Percentiles rank a stretch among this genome's conserved stretches.
Conservation (phyloP, 352 stramenopile genomes). For the Phytophthora lateralis region DNA sequence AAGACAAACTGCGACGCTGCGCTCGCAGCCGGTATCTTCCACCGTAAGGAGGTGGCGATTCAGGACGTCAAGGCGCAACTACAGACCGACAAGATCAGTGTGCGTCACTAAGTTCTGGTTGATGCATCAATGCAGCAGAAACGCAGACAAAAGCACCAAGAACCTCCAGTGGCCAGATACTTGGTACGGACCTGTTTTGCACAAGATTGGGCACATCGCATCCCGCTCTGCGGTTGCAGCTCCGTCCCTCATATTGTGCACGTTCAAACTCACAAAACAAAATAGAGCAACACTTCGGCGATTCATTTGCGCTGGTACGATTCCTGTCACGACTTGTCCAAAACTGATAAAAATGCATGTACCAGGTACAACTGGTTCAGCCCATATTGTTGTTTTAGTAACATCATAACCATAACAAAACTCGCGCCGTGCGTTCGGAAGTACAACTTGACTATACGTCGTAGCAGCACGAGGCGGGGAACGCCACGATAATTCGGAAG, state of each 20-base stretch:
- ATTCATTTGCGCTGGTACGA: neutral
- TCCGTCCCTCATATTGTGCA: conserved; percentile 20
- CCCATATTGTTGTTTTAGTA: too few relatives aligned
- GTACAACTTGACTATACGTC: too few relatives aligned
- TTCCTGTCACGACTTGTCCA: too few relatives aligned
- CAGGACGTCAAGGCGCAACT: conserved; percentile 94
- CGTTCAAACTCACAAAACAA: conserved; percentile 18
- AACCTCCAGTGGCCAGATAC: conserved; percentile 3
- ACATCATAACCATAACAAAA: too few relatives aligned
- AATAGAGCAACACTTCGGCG: conserved; percentile 30
- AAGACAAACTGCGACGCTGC: conserved; percentile 93
- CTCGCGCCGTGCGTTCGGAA: too few relatives aligned
- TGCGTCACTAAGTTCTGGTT: conserved; percentile 51
- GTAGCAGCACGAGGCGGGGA: too few relatives aligned
- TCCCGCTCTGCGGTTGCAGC: conserved; percentile 5
- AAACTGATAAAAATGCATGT: too few relatives aligned
- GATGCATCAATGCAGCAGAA: conserved; percentile 15
- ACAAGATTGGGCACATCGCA: conserved; percentile 7
- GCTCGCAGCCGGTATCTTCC: conserved; percentile 98
- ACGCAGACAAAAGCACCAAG: conserved; percentile 1
- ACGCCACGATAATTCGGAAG: too few relatives aligned
- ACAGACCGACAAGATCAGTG: conserved; percentile 65
- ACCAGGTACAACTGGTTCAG: too few relatives aligned
- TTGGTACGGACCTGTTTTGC: conserved; percentile 1
- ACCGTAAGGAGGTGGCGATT: conserved; percentile 97